A percentile compares a stretch with the other conserved stretches of the same genome.
Evolutionary conservation across 257 asterid species (phyloP).

Genomic region (Solanum virginianum): DNA sequence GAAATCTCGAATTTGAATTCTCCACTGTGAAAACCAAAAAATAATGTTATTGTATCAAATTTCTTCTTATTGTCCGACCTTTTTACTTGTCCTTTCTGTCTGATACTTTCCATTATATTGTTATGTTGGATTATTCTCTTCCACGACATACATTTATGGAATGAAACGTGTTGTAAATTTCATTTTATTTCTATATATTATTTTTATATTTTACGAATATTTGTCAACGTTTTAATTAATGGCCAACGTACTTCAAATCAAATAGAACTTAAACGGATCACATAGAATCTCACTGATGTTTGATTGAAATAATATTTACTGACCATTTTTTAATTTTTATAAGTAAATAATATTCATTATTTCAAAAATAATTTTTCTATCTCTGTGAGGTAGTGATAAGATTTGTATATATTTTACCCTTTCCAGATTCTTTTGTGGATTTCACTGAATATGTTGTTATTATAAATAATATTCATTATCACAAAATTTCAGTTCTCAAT

Average conservation of each 20-base stretch:
- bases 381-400: too few species aligned
- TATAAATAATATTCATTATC: too few species aligned
- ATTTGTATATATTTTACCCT: too few species aligned
- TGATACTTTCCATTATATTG: background rate
- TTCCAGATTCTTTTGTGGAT: too few species aligned
- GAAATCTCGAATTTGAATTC: too few species aligned
- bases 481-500: too few species aligned
- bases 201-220: background rate
- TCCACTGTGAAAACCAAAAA: fast-evolving
- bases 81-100: background rate
- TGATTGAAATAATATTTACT: background rate
- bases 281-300: background rate
- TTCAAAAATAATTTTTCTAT: too few species aligned
- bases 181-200: background rate
- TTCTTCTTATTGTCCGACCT: background rate
- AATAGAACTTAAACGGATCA: background rate
- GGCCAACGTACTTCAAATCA: background rate
- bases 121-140: background rate
- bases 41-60: background rate
- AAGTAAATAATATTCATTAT: too few species aligned
- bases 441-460: too few species aligned
- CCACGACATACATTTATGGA: background rate
- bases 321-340: too few species aligned
- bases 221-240: background rate
- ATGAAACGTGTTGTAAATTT: background rate